Evolutionary conservation across 192 early-diverging fungal genomes (phyloP).

Genomic region (Geranomyces michiganensis): DNA sequence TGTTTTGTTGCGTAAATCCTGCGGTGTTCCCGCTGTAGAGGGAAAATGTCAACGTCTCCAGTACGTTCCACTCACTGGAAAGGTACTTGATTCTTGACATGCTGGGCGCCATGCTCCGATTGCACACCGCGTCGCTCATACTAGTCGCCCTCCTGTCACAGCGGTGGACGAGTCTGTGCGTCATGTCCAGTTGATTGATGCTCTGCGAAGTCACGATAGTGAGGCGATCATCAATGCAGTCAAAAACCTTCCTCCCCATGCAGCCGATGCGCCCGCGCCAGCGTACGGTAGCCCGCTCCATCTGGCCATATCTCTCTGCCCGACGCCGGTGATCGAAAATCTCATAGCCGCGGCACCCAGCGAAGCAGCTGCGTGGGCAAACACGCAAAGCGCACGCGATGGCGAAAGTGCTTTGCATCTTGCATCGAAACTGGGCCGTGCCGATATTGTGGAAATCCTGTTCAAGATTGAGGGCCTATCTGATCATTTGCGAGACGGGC

Average conservation of each 20-base stretch:
- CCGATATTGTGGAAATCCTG: constrained; percentile 69
- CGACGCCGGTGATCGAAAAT: constrained; percentile 31
- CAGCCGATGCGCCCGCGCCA: not conserved
- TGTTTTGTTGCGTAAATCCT: too few relatives aligned
- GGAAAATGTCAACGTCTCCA: constrained; percentile 4
- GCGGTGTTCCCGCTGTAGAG: too few relatives aligned
- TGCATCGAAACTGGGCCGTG: constrained; percentile 67
- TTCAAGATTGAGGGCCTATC: constrained; percentile 65
- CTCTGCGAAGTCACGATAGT: constrained; percentile 32
- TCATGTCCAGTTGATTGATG: constrained; percentile 39
- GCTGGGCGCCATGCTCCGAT: not conserved
- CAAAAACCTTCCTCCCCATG: constrained; percentile 1
- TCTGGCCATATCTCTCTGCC: constrained; percentile 38
- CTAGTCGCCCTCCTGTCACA: not conserved
- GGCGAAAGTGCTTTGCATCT: constrained; percentile 77
- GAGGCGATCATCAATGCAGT: constrained; percentile 27
- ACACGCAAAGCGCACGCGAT: constrained; percentile 48
- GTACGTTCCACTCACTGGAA: not conserved
- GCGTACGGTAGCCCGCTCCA: constrained; percentile 44
- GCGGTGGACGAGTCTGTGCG: constrained; percentile 35
- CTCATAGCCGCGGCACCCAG: constrained; percentile 22
- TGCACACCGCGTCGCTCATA: not conserved
- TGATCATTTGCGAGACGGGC: constrained; percentile 65
- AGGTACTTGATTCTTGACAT: not conserved
- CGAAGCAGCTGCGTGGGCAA: constrained; percentile 35